Conservation (phyloP, 225 moss, liverwort and hornwort species). For the Asterella californica region DNA sequence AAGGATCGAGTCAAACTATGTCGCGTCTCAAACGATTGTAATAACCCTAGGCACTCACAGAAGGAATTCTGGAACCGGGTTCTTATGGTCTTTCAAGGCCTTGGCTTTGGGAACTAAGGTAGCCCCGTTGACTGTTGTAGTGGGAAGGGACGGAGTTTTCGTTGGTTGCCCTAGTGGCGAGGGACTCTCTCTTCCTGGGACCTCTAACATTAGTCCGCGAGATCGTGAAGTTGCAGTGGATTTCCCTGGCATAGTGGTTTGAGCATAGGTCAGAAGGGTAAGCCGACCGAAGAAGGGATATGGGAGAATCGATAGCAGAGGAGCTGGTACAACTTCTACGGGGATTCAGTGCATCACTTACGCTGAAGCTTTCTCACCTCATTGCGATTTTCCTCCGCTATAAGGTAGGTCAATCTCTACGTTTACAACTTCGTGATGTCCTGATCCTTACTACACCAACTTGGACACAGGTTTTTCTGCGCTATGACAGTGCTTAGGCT, state of each 20-base stretch:
- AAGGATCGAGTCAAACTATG: conserved; percentile 1
- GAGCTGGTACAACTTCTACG: no score
- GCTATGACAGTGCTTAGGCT: no score
- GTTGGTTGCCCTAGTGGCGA: background rate
- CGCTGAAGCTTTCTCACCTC: no score
- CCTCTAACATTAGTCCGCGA: background rate
- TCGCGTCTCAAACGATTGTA: background rate
- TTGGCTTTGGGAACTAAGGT: no score
- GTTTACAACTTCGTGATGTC: no score
- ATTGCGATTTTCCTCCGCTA: no score
- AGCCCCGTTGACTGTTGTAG: background rate
- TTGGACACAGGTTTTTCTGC: no score
- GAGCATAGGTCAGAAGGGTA: background rate
- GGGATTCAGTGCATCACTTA: no score
- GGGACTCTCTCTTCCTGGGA: background rate
- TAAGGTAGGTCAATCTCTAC: no score
- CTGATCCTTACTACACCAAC: no score
- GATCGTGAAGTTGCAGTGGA: background rate
- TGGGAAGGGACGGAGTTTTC: background rate
- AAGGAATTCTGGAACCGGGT: background rate
- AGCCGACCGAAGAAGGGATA: background rate
- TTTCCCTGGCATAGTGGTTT: background rate
- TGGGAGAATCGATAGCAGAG: no score
- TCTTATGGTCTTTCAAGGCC: background rate
- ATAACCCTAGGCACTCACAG: background rate